phyloP scores from a whole-genome alignment of 1,139 yeast genomes.

The Pneumocystis canis region DNA sequence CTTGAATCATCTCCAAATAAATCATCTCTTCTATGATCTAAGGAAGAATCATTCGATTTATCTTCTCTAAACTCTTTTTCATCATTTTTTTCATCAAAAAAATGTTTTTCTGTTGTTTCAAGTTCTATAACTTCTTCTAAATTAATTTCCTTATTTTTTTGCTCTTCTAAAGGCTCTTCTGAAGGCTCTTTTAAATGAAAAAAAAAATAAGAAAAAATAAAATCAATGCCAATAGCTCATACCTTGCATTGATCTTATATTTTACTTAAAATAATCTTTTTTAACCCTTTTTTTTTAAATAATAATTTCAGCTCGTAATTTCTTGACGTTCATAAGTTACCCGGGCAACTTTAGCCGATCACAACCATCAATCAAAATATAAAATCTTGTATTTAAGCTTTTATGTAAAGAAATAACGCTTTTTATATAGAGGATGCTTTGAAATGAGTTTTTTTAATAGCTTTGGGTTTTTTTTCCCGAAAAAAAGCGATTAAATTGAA shows the following conservation, averaged over 20 bases:
- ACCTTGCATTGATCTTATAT: neutral
- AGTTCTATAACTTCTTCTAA: neutral
- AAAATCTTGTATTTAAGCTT: neutral
- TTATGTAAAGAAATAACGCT: neutral
- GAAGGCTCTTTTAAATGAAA: neutral
- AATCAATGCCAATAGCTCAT: neutral
- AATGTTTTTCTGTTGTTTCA: too few relatives aligned
- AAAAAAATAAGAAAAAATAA: neutral
- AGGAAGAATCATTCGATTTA: too few relatives aligned
- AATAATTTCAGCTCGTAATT: neutral
- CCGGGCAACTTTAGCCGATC: too few relatives aligned
- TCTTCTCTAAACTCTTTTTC: neutral
- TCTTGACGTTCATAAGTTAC: neutral
- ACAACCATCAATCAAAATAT: neutral
- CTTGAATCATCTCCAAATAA: neutral
- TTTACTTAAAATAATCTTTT: neutral
- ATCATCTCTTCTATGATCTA: too few relatives aligned
- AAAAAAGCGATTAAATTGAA: neutral
- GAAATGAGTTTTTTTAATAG: neutral
- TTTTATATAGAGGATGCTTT: neutral
- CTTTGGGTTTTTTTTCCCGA: neutral
- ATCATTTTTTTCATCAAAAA: neutral
- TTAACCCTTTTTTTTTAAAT: neutral
- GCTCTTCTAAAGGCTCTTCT: neutral
- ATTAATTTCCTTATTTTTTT: neutral